Base-by-base conservation (phyloP, 805 yeast genomes). In the Cyberlindnera maritima region DNA sequence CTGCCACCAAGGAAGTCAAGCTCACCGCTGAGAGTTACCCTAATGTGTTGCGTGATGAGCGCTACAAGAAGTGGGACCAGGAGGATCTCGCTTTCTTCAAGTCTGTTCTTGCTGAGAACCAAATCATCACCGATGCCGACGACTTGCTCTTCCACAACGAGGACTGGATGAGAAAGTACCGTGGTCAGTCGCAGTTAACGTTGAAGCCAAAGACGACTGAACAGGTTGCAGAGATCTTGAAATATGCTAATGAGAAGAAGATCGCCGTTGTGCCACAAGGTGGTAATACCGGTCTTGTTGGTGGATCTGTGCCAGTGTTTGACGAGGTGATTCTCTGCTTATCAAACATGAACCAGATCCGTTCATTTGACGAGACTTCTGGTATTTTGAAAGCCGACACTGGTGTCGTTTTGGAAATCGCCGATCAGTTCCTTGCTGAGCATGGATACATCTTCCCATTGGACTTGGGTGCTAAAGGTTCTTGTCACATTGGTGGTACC, bases 241-340 rank as follows among this genome's bases (percentile, higher is more conserved):
- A 80, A 63, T 85, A 89, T 67, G 88, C 96, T 71, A 85, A 86
- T 61, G 87, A 83, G 26, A 67, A 81, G 41, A 79, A 76, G 50
- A 67, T 91, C 25, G 96, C 97, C 0, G 81, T 91, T 40, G 96
- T 89, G 10, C 97, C 98, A 14, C 97, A 92, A 69, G 97, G 97
- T 62, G 98, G 98, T 57, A 91, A 92, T 68, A 92, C 97, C 1
- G 97, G 97, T 23, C 75, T 91, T 39, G 98, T 91, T 36, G 98
- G 97, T 54, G 98, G 97, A 4, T 85, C 96, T 5, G 80, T 83
- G 17, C 97, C 97, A 0, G 83, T 91, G 1, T 91, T 89, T 66
- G 98, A 91, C 66, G 98, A 91, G 68, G 79, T 91, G 41, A 77
- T 91, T 20, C 56, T 91, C 20, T 84, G 89, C 3, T 69, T 90